These are phyloP conservation scores for Colletotrichum falcatum DNA, from an alignment of 2,329 filamentous ascomycete species.

Conservation along the genomic window DNA sequence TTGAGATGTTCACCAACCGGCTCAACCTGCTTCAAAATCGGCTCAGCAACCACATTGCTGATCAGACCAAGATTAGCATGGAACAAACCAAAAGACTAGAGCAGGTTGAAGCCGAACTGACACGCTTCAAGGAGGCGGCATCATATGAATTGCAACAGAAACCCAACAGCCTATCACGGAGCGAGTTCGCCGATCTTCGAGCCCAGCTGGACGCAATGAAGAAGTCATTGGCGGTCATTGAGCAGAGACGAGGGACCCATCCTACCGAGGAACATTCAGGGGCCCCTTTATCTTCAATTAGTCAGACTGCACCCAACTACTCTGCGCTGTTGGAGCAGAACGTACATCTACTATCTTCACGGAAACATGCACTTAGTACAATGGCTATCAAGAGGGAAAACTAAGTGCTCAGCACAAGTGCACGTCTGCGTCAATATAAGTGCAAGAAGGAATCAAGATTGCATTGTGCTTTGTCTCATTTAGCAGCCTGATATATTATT, in stretches of 20 bases:
- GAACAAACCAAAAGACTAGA: slow-evolving; percentile 23
- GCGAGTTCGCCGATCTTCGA: neutral
- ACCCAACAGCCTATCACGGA: no score
- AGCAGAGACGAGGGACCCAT: neutral
- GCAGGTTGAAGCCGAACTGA: slow-evolving; percentile 21
- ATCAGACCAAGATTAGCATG: neutral
- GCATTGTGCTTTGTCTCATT: no score
- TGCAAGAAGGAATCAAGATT: no score
- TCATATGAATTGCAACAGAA: neutral
- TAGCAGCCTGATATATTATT: no score
- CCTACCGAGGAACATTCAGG: neutral
- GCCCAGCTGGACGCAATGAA: neutral
- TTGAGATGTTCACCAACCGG: slow-evolving; percentile 7
- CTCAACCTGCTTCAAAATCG: slow-evolving; percentile 14
- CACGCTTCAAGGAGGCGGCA: neutral
- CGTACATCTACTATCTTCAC: neutral
- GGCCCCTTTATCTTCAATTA: neutral
- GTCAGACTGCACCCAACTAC: neutral
- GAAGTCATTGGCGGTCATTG: neutral
- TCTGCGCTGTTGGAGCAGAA: neutral
- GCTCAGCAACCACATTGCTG: neutral
- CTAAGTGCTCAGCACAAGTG: neutral
- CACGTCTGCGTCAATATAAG: no score
- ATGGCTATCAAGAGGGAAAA: neutral
- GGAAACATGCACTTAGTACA: neutral